Percentiles rank a stretch among this genome's conserved stretches.
Evolutionary conservation across 164 flowering plant species (phyloP).

Genomic region (Vitis rotundifolia): DNA sequence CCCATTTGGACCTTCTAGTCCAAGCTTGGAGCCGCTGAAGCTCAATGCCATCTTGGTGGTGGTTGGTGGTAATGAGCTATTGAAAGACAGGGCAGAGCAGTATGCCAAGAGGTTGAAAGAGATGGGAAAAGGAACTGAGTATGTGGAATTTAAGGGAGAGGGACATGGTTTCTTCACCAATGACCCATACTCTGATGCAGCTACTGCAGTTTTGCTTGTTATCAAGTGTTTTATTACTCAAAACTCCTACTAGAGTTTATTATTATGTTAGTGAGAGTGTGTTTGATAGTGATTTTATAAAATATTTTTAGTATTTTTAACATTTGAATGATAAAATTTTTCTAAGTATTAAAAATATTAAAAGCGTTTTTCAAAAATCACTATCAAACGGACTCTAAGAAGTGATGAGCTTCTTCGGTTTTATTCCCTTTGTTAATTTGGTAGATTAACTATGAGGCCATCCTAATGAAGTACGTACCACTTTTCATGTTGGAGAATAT

Average conservation of each 20-base stretch:
- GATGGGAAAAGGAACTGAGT: slow-evolving; percentile 41
- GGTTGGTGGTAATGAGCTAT: slow-evolving; percentile 24
- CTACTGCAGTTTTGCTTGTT: slow-evolving; percentile 15
- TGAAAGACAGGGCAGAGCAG: slow-evolving; percentile 6
- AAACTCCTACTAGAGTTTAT: background rate
- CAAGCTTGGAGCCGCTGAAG: slow-evolving; percentile 16
- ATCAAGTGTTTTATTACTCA: slow-evolving; percentile 29
- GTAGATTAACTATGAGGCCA: too few species aligned
- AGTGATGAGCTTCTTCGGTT: too few species aligned
- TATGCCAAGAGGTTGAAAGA: slow-evolving; percentile 44
- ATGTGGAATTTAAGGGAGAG: slow-evolving; percentile 39
- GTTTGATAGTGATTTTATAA: too few species aligned
- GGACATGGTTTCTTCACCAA: slow-evolving; percentile 53
- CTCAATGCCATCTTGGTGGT: slow-evolving; percentile 36
- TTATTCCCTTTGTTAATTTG: too few species aligned
- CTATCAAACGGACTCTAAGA: too few species aligned
- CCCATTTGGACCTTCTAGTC: slow-evolving; percentile 40
- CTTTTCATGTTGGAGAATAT: too few species aligned
- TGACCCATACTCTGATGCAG: slow-evolving; percentile 28
- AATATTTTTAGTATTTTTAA: too few species aligned
- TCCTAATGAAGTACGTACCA: too few species aligned
- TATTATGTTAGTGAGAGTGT: too few species aligned
- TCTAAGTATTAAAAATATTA: too few species aligned
- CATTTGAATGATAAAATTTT: too few species aligned
- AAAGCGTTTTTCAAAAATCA: too few species aligned